Evolutionary conservation across 108 stramenopile species (phyloP), one percentile per base, ranked within the genome.

Genomic region (Ochromonas danica): DNA sequence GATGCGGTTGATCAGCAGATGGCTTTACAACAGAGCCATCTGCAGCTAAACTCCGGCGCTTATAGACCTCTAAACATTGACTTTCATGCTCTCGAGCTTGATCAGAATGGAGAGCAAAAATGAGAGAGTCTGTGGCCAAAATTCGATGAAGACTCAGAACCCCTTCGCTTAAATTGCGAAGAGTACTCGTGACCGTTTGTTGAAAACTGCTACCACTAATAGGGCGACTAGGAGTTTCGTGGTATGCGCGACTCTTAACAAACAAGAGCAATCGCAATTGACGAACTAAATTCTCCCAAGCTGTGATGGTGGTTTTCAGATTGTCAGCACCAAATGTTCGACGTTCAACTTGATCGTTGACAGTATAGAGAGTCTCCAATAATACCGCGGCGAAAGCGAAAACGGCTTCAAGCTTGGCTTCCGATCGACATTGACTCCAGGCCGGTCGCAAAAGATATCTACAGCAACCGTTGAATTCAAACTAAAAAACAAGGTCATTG

Each of bases 321-420:
- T 28, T 36, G 17, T 22, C 17, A 36, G 3, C 35, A 25, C 63
- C 63, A 36, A 14, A 67, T 25, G 63, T 35, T 25, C 63, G 17
- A 6, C 63, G 17, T 33, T 67, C 63, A 6, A 67, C 35, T 36
- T 67, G 63, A 67, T 67, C 63, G 31, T 67, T 28, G 3, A 67
- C 63, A 6, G 63, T 25, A 6, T 67, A 25, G 14, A 67, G 31
- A 10, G 63, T 67, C 30, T 67, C 63, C 14, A 67, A 10, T 10
- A 67, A 22, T 10, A 67, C 6, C 3, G 63, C 63, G 10, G 10
- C 27, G 31, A 67, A 67, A 28, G 63, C 27, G 14, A 36, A 6
- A 3, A 33, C 63, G 17, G 27, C 10, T 36, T 67, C 63, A 10
- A 67, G 31, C 10, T 36, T 3, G 6, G 31, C 17, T 6, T 6